These are phyloP conservation scores for Zymoseptoria tritici DNA, from an alignment of 2,329 filamentous ascomycete genomes.

Conservation along the genomic window DNA sequence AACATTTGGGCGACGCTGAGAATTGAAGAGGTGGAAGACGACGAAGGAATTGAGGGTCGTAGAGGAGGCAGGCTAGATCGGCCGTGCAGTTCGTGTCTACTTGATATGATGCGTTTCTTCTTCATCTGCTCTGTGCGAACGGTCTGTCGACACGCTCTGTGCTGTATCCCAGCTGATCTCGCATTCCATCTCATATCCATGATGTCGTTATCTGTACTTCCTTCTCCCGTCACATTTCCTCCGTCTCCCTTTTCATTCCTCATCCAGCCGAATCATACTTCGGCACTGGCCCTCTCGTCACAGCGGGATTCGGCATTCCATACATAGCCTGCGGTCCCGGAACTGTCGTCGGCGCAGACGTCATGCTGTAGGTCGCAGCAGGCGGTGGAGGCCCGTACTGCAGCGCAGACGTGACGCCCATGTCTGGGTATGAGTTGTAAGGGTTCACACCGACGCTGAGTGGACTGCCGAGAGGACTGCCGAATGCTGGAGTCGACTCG, in stretches of 20 bases:
- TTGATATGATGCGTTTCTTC: too few species aligned
- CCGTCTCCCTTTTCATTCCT: not conserved
- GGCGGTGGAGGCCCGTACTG: not conserved
- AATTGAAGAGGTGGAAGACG: too few species aligned
- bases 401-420: constrained; percentile 4
- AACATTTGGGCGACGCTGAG: too few species aligned
- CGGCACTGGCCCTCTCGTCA: not conserved
- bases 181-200: not conserved
- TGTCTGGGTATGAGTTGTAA: constrained; percentile 6
- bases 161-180: not conserved
- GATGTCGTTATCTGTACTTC: not conserved
- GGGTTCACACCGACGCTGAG: constrained; percentile 10
- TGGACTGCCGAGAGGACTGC: constrained; percentile 22
- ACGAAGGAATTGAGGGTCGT: too few species aligned
- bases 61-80: too few species aligned
- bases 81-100: too few species aligned
- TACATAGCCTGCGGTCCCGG: not conserved
- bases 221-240: not conserved
- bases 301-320: not conserved
- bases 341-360: constrained; percentile 4
- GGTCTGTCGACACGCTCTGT: not conserved
- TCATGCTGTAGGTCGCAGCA: not conserved
- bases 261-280: not conserved
- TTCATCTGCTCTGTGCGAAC: not conserved
- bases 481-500: constrained; percentile 18